A percentile compares a stretch with the other conserved stretches of the same genome.
phyloP scores from a whole-genome alignment of 495 filamentous ascomycete genomes.

The Haplographium delicatum region DNA sequence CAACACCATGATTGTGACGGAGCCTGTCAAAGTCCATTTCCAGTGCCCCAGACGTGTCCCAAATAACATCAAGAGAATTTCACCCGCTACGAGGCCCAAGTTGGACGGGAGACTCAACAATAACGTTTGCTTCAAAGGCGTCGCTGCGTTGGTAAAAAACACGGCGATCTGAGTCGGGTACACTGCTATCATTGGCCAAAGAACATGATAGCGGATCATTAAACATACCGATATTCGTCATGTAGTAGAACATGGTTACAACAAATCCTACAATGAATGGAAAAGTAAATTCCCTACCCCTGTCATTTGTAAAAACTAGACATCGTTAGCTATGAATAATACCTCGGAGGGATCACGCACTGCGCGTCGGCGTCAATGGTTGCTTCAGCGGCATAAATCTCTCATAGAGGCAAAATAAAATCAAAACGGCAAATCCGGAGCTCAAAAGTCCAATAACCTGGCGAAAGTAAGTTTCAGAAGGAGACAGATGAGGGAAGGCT shows the following conservation, averaged over 20 bases:
- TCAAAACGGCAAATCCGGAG: not conserved
- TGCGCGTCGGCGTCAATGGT: not conserved
- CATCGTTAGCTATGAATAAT: no score
- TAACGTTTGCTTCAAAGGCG: constrained; percentile 14
- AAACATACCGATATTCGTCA: constrained; percentile 16
- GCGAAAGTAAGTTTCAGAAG: no score
- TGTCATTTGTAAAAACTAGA: not conserved
- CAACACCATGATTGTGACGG: constrained; percentile 15
- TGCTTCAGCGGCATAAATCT: not conserved
- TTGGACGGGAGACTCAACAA: constrained; percentile 27
- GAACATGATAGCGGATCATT: not conserved
- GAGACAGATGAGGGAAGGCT: no score
- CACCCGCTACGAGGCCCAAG: constrained; percentile 28
- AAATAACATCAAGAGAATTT: constrained; percentile 23
- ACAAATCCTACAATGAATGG: constrained; percentile 27
- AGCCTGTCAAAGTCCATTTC: constrained; percentile 21
- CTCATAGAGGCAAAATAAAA: not conserved
- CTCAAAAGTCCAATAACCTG: not conserved
- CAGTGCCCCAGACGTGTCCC: constrained; percentile 23
- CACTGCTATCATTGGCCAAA: constrained; percentile 17
- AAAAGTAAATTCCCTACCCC: constrained; percentile 25
- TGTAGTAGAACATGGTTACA: constrained; percentile 29
- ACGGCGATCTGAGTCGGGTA: constrained; percentile 28
- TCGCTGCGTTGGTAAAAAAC: constrained; percentile 25
- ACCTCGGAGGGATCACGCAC: no score